Base-by-base conservation (phyloP, 345 rosid species). In the Clausena lansium region DNA sequence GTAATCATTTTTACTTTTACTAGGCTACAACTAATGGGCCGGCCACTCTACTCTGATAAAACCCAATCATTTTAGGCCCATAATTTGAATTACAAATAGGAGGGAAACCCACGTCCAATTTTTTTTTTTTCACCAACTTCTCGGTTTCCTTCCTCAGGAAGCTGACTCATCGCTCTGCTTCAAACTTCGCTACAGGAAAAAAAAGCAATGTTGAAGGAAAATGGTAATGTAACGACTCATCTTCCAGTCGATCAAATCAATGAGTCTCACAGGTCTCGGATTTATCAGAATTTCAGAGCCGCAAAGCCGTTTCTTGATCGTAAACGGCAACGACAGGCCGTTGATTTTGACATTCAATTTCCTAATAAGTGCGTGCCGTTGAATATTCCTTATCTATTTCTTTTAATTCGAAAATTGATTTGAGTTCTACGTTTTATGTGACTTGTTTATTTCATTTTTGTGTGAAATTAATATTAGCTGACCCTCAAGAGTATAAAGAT, bases 291-390 rank as follows among this genome's bases (percentile, higher is more conserved):
- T 73, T 94, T 93, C 83, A 87, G 89, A 73, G 84, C 86, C 15
- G 82, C 89, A 19, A 94, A 92, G 82, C 93, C 94, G 4, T 82
- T 90, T 70, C 83, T 90, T 77, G 84, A 85, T 81, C 93, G 90
- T 60, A 90, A 91, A 82, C 91, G 98, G 72, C 84, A 83, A 57
- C 84, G 81, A 25, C 83, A 80, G 33, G n/a, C 74, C 66, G 61
- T 36, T 30, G 33, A 19, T 83, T 69, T 38, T 77, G 41, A 69
- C 68, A 45, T 54, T 59, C 82, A 57, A 15, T 68, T 72, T 41
- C 81, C 85, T 72, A 74, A 67, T 61, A 81, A 83, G 94, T 89
- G 70, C 80, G 80, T 38, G 30, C 24, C 30, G 66, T 33, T 74
- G 30, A 62, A 15, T 13, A 39, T 66, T 35, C 30, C 2, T n/a